Evolutionary conservation across 805 yeast species (phyloP).

Genomic region (Saccharomycopsis javanensis): DNA sequence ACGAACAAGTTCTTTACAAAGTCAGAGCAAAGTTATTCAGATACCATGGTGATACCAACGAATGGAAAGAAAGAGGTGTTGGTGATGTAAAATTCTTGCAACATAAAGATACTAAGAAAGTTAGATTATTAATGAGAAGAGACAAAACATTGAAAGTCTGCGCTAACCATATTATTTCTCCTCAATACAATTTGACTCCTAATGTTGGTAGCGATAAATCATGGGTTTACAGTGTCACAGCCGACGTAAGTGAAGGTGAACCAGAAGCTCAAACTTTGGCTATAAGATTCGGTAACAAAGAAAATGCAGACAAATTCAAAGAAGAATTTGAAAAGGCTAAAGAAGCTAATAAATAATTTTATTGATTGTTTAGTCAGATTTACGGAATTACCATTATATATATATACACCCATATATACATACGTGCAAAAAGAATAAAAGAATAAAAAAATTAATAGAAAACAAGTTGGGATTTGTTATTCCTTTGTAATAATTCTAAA

Average conservation of each 20-base stretch:
- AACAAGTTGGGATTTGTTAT: neutral
- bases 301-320: conserved; percentile 92
- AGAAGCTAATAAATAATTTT: conserved; percentile 25
- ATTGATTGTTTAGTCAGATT: neutral
- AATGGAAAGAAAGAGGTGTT: conserved; percentile 99
- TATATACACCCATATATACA: neutral
- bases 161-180: conserved; percentile 86
- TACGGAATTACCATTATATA: neutral
- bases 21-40: conserved; percentile 93
- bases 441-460: neutral
- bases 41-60: conserved; percentile 61
- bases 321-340: conserved; percentile 84
- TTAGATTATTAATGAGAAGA: conserved; percentile 95
- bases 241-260: conserved; percentile 90
- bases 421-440: neutral
- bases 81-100: conserved; percentile 95
- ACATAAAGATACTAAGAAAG: conserved; percentile 74
- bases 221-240: conserved; percentile 94
- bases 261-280: conserved; percentile 96
- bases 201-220: conserved; percentile 96
- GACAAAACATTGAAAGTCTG: conserved; percentile 97
- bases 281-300: conserved; percentile 85
- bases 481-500: too few relatives aligned
- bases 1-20: conserved; percentile 74
- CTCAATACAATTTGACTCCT: conserved; percentile 77